Evolutionary conservation across 192 early-diverging fungal species (phyloP).

Genomic region (Pilobolus umbonatus): DNA sequence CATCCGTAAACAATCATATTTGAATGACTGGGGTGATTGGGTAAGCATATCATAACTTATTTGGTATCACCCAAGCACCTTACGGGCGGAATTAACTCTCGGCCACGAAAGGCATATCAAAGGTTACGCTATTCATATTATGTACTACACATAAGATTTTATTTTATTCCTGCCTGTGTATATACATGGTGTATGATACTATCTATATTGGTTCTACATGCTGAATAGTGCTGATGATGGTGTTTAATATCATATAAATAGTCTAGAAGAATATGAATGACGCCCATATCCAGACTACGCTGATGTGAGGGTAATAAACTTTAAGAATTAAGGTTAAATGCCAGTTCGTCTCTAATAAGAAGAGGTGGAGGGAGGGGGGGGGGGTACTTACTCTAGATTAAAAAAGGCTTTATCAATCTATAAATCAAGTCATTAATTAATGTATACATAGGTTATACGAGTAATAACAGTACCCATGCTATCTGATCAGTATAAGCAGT

Average conservation of each 20-base stretch:
- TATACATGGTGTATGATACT: background rate
- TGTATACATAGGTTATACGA: too few relatives aligned
- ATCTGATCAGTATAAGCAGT: background rate
- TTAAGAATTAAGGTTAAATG: background rate
- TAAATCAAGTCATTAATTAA: background rate
- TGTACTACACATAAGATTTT: background rate
- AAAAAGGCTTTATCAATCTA: background rate
- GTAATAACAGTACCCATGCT: background rate
- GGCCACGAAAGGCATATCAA: too few relatives aligned
- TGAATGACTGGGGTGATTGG: too few relatives aligned
- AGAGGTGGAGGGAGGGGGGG: too few relatives aligned
- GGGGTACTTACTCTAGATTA: too few relatives aligned
- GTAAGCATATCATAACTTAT: too few relatives aligned
- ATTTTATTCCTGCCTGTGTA: background rate
- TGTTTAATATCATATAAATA: background rate
- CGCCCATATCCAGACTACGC: too few relatives aligned
- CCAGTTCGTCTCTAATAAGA: background rate
- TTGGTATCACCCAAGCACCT: too few relatives aligned
- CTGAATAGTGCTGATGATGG: background rate
- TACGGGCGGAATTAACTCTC: too few relatives aligned
- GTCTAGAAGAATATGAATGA: too few relatives aligned
- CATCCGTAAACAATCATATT: too few relatives aligned
- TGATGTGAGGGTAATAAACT: background rate
- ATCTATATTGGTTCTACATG: background rate
- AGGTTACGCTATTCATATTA: slow-evolving; percentile 1